phyloP scores from a whole-genome alignment of 2,329 filamentous ascomycete species.

The Paramyrothecium sp. region DNA sequence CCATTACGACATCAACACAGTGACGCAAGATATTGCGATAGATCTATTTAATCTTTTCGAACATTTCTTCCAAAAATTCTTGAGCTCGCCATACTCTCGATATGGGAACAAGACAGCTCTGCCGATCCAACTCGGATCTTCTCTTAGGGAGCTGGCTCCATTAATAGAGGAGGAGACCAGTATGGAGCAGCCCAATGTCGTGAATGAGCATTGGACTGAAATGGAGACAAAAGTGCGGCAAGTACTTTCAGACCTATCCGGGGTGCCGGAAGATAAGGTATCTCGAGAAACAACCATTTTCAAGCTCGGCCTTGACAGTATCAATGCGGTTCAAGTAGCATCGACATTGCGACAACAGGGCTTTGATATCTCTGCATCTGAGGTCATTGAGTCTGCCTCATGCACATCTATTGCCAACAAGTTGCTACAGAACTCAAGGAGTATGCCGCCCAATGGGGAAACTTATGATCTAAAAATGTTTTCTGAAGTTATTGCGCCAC shows the following conservation, averaged over 20 bases:
- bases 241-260: constrained; percentile 59
- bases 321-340: constrained; percentile 80
- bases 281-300: constrained; percentile 70
- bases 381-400: constrained; percentile 67
- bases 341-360: constrained; percentile 61
- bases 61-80: constrained; percentile 19
- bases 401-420: constrained; percentile 36
- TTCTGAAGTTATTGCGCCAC: constrained; percentile 21
- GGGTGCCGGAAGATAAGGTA: constrained; percentile 49
- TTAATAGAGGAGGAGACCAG: constrained; percentile 15
- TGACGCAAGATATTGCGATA: constrained; percentile 23
- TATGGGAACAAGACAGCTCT: constrained; percentile 15
- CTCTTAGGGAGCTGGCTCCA: constrained; percentile 18
- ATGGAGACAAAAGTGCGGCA: constrained; percentile 52
- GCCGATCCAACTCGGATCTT: constrained; percentile 12
- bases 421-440: constrained; percentile 10
- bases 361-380: constrained; percentile 60
- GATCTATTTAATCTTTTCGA: constrained; percentile 29
- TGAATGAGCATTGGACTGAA: constrained; percentile 42
- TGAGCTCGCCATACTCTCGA: constrained; percentile 24
- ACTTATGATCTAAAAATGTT: constrained; percentile 41
- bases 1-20: constrained; percentile 55
- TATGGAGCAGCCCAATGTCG: constrained; percentile 8
- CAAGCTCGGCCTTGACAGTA: constrained; percentile 86
- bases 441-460: not conserved